Base-by-base conservation (phyloP, 768 basidiomycete genomes). In the Pholiota microspora region DNA sequence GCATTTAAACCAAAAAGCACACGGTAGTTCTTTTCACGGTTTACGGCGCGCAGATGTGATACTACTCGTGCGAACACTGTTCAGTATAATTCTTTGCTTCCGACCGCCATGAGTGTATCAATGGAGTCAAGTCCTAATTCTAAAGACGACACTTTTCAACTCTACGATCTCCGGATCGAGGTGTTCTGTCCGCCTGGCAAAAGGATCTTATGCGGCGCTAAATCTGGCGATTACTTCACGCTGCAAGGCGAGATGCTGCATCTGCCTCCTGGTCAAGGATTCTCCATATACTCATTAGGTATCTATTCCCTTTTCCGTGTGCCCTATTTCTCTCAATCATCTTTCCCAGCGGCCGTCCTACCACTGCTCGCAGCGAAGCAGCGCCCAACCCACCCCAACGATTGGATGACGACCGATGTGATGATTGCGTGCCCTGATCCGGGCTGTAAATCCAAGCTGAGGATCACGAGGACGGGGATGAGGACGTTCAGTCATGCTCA, bases 361-460 rank as follows among this genome's bases (percentile, higher is more conserved):
- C 85, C 85, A 2, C 71, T 88, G n/a, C 71, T 88, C 7, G 82
- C 85, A 7, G 85, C 85, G 15, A 88, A 86, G 62, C 85, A 88
- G 55, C 77, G 85, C 4, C 67, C 67, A 12, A 79, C 78, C 2
- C 68, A 84, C 49, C 60, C 70, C 1, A 77, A 81, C 56, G 85
- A 87, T 63, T 86, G 86, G 84, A 86, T 88, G 79, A 71, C 82
- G 4, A 83, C 83, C 1, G 86, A 88, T 55, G 77, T 75, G 0
- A 80, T 84, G 59, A 67, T 88, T 25, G 85, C 84, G 0, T 88
- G 85, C 60, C 86, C 84, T 0, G 86, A 87, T 63, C 85, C 86
- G 1, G 68, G 84, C 53, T 88, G 86, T 67, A 77, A 73, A 40
- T 85, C 84, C 3, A 69, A 73, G 9, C 60, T 86, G 65, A 77